Conservation (phyloP, 164 flowering plant genomes). For the Brasenia schreberi region DNA sequence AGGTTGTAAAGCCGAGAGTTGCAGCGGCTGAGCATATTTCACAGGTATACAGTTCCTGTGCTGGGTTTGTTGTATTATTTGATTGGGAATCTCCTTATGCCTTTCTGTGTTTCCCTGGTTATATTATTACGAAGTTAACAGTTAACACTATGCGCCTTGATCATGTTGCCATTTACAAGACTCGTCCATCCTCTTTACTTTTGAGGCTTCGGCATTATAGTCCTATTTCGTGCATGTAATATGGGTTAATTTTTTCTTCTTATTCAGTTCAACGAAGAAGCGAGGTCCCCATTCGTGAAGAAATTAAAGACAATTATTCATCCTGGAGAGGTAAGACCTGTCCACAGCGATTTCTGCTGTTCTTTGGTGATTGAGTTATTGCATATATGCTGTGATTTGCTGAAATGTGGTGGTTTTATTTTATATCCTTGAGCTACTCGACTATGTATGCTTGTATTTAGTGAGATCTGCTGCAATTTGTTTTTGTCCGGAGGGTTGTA, state of each 20-base stretch:
- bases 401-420: too few species aligned
- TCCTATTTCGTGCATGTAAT: neutral
- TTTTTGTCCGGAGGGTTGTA: too few species aligned
- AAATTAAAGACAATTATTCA: conserved; percentile 93
- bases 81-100: neutral
- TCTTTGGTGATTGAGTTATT: neutral
- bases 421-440: too few species aligned
- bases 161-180: neutral
- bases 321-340: conserved; percentile 73
- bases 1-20: conserved; percentile 92
- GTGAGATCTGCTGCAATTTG: too few species aligned
- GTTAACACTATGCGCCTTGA: too few species aligned
- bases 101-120: too few species aligned
- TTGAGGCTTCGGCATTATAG: neutral
- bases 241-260: neutral
- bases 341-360: neutral
- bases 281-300: conserved; percentile 89
- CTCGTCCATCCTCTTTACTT: neutral
- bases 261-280: conserved; percentile 89
- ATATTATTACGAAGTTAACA: too few species aligned
- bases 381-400: too few species aligned
- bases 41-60: conserved; percentile 28
- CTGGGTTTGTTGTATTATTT: neutral
- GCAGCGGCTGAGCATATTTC: conserved; percentile 99
- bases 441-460: too few species aligned